Percentiles rank a stretch among this genome's conserved stretches.
Conservation (phyloP, 2,329 filamentous ascomycete species). For the Penicillium vulpinum region DNA sequence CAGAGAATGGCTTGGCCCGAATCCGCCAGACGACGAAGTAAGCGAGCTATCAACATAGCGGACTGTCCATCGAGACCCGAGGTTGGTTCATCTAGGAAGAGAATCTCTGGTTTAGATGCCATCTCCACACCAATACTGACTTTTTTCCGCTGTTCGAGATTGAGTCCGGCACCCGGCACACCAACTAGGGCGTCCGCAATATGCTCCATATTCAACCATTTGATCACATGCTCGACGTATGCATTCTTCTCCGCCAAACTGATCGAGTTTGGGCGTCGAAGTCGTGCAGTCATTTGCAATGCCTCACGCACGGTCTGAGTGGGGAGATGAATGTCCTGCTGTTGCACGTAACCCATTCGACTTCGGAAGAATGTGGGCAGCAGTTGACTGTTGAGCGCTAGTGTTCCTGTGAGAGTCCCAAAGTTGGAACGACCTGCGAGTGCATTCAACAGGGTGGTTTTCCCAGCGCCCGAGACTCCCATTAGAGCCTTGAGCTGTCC, state of each 20-base stretch:
- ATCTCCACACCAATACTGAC: background rate
- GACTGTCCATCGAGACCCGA: background rate
- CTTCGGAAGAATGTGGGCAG: background rate
- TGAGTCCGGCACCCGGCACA: background rate
- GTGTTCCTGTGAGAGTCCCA: background rate
- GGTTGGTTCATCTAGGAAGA: background rate
- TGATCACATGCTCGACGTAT: background rate
- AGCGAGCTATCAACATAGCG: background rate
- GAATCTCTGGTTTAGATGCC: background rate
- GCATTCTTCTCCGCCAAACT: background rate
- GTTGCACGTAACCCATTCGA: background rate
- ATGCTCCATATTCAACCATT: background rate
- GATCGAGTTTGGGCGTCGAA: background rate
- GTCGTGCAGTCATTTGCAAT: background rate
- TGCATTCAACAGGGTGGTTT: conserved; percentile 39
- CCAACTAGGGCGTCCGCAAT: background rate
- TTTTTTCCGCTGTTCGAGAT: background rate
- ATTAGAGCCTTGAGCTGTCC: conserved; percentile 49
- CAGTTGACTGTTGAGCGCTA: background rate
- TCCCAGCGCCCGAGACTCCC: conserved; percentile 64
- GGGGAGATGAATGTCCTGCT: background rate
- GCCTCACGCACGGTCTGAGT: background rate
- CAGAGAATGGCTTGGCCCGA: background rate
- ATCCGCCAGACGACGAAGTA: background rate
- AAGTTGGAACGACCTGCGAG: background rate